Base-by-base conservation (phyloP, 805 yeast genomes). In the Pichia cabralensis region DNA sequence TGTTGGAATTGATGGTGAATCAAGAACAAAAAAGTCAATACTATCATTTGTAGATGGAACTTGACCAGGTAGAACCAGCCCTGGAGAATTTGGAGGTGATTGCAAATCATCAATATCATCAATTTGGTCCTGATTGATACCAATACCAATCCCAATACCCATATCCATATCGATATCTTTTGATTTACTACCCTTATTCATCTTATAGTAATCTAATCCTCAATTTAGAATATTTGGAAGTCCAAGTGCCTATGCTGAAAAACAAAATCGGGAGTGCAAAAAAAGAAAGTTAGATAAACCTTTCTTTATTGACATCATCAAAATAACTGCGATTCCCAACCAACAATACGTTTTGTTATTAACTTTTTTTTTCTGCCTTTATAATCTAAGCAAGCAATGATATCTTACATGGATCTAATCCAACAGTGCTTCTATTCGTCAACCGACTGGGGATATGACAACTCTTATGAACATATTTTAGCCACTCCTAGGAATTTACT, bases 361-460 rank as follows among this genome's bases (percentile, higher is more conserved):
- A n/a, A n/a, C n/a, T n/a, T n/a, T n/a, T n/a, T n/a, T n/a, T n/a
- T n/a, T n/a, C n/a, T n/a, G n/a, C n/a, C n/a, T n/a, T n/a, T n/a
- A n/a, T n/a, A n/a, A n/a, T n/a, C n/a, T n/a, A n/a, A n/a, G n/a
- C n/a, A n/a, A n/a, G n/a, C n/a, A n/a, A 85, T 85, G 96, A 63
- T 76, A 41, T 69, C 74, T 28, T 88, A 81, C 60, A 85, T 89
- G 95, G 95, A 89, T 47, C 80, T 79, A 55, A 71, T 89, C 22
- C 78, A 79, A 46, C 66, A 70, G 56, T 71, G 82, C 45, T 89
- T 82, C 59, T 72, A 79, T 53, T 57, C 64, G 25, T 55, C 79
- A 17, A 76, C 94, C 1, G 68, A 69, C 5, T 88, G 96, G 96
- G 75, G 78, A 46, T 71, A 73, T 38, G 84, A 82, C 43, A 80